Conservation (phyloP, 1,284 basidiomycete genomes). For the Stereum hirsutum region DNA sequence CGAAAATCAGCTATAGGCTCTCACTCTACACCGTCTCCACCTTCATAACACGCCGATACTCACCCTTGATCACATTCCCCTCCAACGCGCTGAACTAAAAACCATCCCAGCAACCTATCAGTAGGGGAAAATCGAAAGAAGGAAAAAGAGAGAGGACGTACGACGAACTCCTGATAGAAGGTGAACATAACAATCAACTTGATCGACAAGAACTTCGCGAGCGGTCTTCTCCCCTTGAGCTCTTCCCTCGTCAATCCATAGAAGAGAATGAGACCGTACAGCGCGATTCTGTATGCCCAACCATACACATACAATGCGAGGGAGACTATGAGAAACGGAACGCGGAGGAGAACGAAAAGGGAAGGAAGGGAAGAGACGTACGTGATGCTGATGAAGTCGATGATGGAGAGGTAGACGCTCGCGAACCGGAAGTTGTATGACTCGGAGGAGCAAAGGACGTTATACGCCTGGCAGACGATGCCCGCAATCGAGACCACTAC, state of each 20-base stretch:
- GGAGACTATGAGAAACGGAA: neutral
- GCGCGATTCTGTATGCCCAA: conserved; percentile 44
- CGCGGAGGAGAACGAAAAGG: neutral
- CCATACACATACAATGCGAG: neutral
- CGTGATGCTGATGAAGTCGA: conserved; percentile 78
- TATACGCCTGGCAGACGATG: conserved; percentile 61
- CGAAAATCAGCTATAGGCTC: too few species aligned
- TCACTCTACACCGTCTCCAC: too few species aligned
- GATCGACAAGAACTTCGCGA: conserved; percentile 77
- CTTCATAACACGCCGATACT: conserved; percentile 7
- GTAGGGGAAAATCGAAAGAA: neutral
- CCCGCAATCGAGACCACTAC: conserved; percentile 54
- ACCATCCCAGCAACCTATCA: neutral
- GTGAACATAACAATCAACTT: conserved; percentile 85
- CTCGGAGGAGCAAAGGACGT: conserved; percentile 58
- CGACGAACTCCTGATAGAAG: conserved; percentile 70
- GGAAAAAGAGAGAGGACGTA: conserved; percentile 23
- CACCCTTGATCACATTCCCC: conserved; percentile 49
- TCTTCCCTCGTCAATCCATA: conserved; percentile 76
- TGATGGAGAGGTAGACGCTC: conserved; percentile 57
- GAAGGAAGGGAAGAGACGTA: conserved; percentile 15
- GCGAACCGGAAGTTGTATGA: conserved; percentile 58
- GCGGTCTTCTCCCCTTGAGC: conserved; percentile 62
- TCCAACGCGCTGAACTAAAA: conserved; percentile 50
- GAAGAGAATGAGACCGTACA: conserved; percentile 76